A percentile compares a stretch with the other conserved stretches of the same genome.
These are phyloP conservation scores for Graphilbum fragrans DNA, from an alignment of 2,329 filamentous ascomycete species.

Conservation along the genomic window DNA sequence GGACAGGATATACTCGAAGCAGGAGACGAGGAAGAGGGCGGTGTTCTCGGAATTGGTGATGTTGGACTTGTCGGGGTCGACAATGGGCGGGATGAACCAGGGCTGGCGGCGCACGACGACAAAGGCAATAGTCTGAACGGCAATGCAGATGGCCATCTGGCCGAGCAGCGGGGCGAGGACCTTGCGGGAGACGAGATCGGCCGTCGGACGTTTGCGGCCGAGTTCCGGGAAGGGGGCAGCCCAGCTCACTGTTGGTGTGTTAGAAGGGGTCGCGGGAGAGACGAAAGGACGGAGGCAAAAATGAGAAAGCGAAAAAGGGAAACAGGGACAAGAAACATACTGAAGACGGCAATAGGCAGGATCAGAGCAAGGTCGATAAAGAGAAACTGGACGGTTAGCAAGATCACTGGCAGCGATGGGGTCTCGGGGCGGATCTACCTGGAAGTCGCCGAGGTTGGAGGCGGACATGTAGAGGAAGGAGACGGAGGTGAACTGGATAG, in stretches of 20 bases:
- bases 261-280: background rate
- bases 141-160: conserved; percentile 71
- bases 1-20: conserved; percentile 88
- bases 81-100: conserved; percentile 75
- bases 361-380: conserved; percentile 92
- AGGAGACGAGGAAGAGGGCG: conserved; percentile 76
- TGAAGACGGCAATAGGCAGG: conserved; percentile 92
- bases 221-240: conserved; percentile 69
- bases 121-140: conserved; percentile 65
- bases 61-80: conserved; percentile 70
- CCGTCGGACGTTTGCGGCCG: conserved; percentile 76
- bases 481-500: conserved; percentile 97
- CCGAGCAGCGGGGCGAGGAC: conserved; percentile 81
- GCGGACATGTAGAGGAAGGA: conserved; percentile 91
- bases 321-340: too few species aligned
- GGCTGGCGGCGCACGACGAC: conserved; percentile 62
- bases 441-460: conserved; percentile 92
- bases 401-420: too few species aligned
- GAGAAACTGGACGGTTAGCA: too few species aligned
- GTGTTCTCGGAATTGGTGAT: conserved; percentile 91
- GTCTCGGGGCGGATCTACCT: too few species aligned
- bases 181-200: conserved; percentile 84
- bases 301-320: background rate
- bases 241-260: conserved; percentile 63
- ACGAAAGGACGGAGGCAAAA: too few species aligned